These are phyloP conservation scores for Massariosphaeria phaeospora DNA, from an alignment of 495 filamentous ascomycete genomes.

Conservation along the genomic window DNA sequence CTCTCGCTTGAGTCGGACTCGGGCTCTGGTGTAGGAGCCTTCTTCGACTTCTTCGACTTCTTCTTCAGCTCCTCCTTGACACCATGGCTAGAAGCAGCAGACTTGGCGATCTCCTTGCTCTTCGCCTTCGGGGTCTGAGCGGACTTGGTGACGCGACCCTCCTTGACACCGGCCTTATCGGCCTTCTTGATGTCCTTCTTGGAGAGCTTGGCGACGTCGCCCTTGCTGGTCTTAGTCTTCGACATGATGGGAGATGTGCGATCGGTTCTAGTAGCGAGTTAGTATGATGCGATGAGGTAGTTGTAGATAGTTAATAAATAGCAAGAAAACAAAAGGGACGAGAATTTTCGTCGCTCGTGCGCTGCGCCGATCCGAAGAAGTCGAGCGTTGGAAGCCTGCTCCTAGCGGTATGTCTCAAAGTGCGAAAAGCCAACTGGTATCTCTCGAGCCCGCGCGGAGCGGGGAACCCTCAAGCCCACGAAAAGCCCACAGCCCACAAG, in stretches of 20 bases:
- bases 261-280: constrained; percentile 14
- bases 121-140: constrained; percentile 39
- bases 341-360: constrained; percentile 1
- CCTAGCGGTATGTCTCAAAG: constrained; percentile 30
- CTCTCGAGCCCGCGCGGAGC: constrained; percentile 32
- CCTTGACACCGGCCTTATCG: constrained; percentile 41
- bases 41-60: constrained; percentile 50
- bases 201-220: constrained; percentile 18
- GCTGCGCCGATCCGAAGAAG: constrained; percentile 1
- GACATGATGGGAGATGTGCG: constrained; percentile 22
- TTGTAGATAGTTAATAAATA: background rate
- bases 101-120: constrained; percentile 45
- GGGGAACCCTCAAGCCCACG: constrained; percentile 37
- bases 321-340: constrained; percentile 1
- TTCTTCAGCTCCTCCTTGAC: constrained; percentile 39
- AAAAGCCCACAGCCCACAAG: constrained; percentile 39
- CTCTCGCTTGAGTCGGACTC: constrained; percentile 40
- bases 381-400: constrained; percentile 15
- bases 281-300: constrained; percentile 11
- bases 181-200: constrained; percentile 30
- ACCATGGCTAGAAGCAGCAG: constrained; percentile 31
- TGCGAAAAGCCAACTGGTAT: constrained; percentile 35
- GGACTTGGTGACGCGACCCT: constrained; percentile 46
- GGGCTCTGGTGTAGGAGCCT: constrained; percentile 44
- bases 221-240: constrained; percentile 28